phyloP scores from a whole-genome alignment of 108 stramenopile species.

The Nannochloropsis gaditana region DNA sequence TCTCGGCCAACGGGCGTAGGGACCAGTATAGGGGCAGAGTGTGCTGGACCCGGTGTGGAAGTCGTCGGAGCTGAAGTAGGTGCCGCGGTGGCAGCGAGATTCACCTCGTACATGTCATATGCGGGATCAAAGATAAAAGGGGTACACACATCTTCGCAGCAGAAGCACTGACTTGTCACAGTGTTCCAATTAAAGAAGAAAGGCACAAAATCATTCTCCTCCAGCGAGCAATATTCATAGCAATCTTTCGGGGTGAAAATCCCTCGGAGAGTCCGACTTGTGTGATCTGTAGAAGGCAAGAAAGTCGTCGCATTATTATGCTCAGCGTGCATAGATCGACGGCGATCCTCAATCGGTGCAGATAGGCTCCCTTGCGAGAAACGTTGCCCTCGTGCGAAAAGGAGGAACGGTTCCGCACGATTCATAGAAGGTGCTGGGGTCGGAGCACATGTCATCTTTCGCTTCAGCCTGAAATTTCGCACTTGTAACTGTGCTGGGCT shows the following conservation, averaged over 20 bases:
- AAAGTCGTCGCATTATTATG: not conserved
- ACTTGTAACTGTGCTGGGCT: not conserved
- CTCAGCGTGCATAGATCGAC: not conserved
- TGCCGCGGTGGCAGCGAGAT: not conserved
- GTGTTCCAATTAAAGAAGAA: not conserved
- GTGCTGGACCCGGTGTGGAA: no score
- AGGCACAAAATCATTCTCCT: not conserved
- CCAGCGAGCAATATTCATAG: not conserved
- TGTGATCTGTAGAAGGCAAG: not conserved
- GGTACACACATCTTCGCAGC: not conserved
- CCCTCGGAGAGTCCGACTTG: not conserved
- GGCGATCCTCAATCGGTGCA: not conserved
- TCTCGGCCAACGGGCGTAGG: no score
- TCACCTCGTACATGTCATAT: not conserved
- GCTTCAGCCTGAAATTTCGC: not conserved
- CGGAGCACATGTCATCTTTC: not conserved
- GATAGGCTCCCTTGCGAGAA: not conserved
- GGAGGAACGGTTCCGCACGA: not conserved
- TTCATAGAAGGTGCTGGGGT: not conserved
- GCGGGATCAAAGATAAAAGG: not conserved
- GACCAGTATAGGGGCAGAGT: no score
- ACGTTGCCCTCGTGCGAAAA: not conserved
- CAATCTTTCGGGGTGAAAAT: not conserved
- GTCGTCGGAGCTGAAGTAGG: not conserved
- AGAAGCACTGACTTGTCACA: not conserved